Evolutionary conservation across 768 basidiomycete genomes (phyloP).

Genomic region (Podaxis sp.): DNA sequence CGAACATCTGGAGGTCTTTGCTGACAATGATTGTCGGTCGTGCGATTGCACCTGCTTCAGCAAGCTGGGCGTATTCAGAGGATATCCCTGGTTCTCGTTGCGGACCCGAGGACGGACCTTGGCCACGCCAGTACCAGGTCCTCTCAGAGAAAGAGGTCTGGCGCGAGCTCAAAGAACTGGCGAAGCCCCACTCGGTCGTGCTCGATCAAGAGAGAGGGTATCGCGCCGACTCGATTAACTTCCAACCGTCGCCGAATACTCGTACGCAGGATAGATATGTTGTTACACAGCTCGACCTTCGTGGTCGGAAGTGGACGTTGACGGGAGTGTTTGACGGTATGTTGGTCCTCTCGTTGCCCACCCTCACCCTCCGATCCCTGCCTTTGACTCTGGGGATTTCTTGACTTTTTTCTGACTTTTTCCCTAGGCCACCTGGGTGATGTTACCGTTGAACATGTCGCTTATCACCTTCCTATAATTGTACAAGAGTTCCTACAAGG

Average conservation of each 20-base stretch:
- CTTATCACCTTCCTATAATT: conserved; percentile 67
- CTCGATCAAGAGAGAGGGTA: conserved; percentile 16
- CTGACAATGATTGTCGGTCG: conserved; percentile 40
- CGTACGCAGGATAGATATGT: conserved; percentile 67
- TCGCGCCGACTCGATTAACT: conserved; percentile 59
- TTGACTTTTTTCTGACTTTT: conserved; percentile 6
- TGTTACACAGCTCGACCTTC: conserved; percentile 54
- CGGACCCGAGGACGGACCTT: conserved; percentile 63
- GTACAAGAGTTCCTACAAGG: conserved; percentile 57
- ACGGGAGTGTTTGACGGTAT: conserved; percentile 72
- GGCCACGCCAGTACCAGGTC: conserved; percentile 59
- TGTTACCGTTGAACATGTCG: conserved; percentile 68
- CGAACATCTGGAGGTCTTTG: conserved; percentile 21
- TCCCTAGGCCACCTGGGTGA: conserved; percentile 64
- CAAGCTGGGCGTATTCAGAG: conserved; percentile 35
- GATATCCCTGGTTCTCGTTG: conserved; percentile 65
- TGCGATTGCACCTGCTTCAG: conserved; percentile 7
- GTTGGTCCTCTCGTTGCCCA: conserved; percentile 21
- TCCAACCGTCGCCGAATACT: conserved; percentile 57
- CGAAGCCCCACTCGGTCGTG: conserved; percentile 42
- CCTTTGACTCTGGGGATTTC: not conserved
- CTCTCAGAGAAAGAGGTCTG: conserved; percentile 53
- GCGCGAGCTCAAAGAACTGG: conserved; percentile 48
- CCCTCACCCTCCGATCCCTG: not conserved
- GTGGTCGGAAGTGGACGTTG: conserved; percentile 59